Evolutionary conservation across 2,329 filamentous ascomycete genomes (phyloP).

Genomic region (Botrytis cinerea): DNA sequence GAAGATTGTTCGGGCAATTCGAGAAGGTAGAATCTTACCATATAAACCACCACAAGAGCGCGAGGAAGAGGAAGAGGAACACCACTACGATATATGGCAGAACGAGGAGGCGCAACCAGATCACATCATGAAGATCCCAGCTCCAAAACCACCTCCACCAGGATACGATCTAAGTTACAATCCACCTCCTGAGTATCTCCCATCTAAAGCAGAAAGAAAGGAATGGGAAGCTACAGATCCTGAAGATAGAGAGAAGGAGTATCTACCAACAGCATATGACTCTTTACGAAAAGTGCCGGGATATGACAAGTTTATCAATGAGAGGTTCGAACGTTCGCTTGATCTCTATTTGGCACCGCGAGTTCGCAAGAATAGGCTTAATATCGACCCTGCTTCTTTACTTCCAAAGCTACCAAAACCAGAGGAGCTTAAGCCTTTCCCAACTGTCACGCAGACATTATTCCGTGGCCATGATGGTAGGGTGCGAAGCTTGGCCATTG

Average conservation of each 20-base stretch:
- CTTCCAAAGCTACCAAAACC: conserved; percentile 91
- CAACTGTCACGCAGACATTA: conserved; percentile 82
- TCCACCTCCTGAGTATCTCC: conserved; percentile 90
- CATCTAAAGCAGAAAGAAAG: conserved; percentile 78
- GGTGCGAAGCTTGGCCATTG: conserved; percentile 80
- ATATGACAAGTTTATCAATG: conserved; percentile 87
- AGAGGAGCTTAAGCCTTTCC: conserved; percentile 92
- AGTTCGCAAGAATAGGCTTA: conserved; percentile 88
- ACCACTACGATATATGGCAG: conserved; percentile 86
- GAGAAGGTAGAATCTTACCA: conserved; percentile 89
- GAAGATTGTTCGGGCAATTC: conserved; percentile 95
- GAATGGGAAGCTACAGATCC: conserved; percentile 84
- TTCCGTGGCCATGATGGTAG: conserved; percentile 88
- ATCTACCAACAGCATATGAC: conserved; percentile 78
- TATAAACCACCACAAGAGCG: conserved; percentile 76
- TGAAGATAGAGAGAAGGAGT: conserved; percentile 89
- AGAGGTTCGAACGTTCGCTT: conserved; percentile 92
- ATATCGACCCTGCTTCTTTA: conserved; percentile 92
- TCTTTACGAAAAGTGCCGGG: conserved; percentile 89
- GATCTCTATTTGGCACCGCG: conserved; percentile 94
- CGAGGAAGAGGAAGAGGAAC: conserved; percentile 70
- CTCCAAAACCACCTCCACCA: conserved; percentile 88
- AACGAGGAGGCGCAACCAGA: conserved; percentile 82
- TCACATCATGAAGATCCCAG: conserved; percentile 91
- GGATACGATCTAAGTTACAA: conserved; percentile 97